These are phyloP conservation scores for Pyrus pyrifolia DNA, from an alignment of 306 rosid genomes.

Conservation along the genomic window DNA sequence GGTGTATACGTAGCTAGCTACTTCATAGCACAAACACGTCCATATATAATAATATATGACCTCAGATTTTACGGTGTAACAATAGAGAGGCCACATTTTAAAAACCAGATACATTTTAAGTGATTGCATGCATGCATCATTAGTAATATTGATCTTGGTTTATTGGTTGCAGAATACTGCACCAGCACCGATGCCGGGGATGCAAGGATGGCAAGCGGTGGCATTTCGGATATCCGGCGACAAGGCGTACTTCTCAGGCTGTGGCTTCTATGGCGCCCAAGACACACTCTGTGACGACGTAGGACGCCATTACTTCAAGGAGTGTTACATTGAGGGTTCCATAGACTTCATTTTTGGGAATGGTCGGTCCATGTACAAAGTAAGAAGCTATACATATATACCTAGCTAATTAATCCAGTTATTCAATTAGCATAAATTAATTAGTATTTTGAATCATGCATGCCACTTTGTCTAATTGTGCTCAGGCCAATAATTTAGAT, in stretches of 20 bases:
- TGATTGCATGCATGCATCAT: background rate
- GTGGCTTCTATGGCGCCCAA: slow-evolving; percentile 84
- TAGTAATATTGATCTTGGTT: background rate
- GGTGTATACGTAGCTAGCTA: background rate
- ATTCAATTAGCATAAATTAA: background rate
- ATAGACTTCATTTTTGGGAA: slow-evolving; percentile 91
- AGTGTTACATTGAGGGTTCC: slow-evolving; percentile 82
- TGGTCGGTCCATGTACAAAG: slow-evolving; percentile 92
- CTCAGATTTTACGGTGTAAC: background rate
- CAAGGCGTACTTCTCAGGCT: slow-evolving; percentile 80
- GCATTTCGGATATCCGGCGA: slow-evolving; percentile 80
- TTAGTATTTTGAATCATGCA: background rate
- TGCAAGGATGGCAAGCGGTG: slow-evolving; percentile 91
- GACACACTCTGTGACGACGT: slow-evolving; percentile 92
- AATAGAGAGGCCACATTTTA: background rate
- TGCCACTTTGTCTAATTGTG: background rate
- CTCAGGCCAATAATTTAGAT: background rate
- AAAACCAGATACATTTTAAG: background rate
- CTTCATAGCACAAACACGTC: too few relatives aligned
- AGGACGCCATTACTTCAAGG: slow-evolving; percentile 91
- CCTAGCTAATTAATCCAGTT: background rate
- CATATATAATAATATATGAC: too few relatives aligned
- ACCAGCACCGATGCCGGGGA: slow-evolving; percentile 92
- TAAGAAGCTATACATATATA: background rate
- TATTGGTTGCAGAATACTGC: slow-evolving; percentile 60